Evolutionary conservation across 495 filamentous ascomycete genomes (phyloP).

Genomic region (Ascodesmis nigricans): DNA sequence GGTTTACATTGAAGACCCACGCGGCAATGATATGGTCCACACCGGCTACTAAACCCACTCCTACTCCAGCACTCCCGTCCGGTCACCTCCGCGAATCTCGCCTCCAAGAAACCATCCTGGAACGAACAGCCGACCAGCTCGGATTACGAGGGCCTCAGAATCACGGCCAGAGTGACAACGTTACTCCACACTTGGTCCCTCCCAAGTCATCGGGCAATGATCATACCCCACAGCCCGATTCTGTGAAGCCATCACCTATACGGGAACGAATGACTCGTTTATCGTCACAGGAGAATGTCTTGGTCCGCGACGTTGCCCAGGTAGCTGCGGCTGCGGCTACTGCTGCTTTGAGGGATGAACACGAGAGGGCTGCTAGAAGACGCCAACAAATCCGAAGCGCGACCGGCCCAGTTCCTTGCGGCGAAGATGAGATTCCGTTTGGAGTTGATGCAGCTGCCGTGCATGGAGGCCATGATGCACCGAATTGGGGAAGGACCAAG

Average conservation of each 20-base stretch:
- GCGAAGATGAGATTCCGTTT: slow-evolving; percentile 23
- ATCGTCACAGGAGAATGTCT: slow-evolving; percentile 53
- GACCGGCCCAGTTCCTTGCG: slow-evolving; percentile 1
- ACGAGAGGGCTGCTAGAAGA: slow-evolving; percentile 21
- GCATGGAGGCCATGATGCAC: slow-evolving; percentile 75
- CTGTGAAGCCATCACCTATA: slow-evolving; percentile 8
- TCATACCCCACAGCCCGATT: slow-evolving; percentile 6
- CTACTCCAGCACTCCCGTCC: slow-evolving; percentile 4
- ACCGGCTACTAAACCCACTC: slow-evolving; percentile 20
- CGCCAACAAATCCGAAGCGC: no score
- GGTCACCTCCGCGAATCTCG: background rate
- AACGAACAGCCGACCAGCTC: slow-evolving; percentile 21
- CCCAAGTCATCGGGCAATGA: slow-evolving; percentile 25
- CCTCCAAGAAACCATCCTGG: slow-evolving; percentile 4
- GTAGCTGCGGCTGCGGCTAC: slow-evolving; percentile 81
- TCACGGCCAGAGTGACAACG: slow-evolving; percentile 22
- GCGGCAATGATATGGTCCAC: slow-evolving; percentile 86
- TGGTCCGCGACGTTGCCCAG: slow-evolving; percentile 69
- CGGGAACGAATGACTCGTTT: slow-evolving; percentile 42
- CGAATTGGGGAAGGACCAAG: slow-evolving; percentile 89
- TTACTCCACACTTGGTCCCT: slow-evolving; percentile 47
- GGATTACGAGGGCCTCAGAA: slow-evolving; percentile 47
- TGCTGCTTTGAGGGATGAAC: slow-evolving; percentile 58
- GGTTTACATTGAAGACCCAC: slow-evolving; percentile 92
- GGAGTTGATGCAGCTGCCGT: slow-evolving; percentile 30